phyloP scores from a whole-genome alignment of 345 rosid genomes.

The Hibiscus trionum region DNA sequence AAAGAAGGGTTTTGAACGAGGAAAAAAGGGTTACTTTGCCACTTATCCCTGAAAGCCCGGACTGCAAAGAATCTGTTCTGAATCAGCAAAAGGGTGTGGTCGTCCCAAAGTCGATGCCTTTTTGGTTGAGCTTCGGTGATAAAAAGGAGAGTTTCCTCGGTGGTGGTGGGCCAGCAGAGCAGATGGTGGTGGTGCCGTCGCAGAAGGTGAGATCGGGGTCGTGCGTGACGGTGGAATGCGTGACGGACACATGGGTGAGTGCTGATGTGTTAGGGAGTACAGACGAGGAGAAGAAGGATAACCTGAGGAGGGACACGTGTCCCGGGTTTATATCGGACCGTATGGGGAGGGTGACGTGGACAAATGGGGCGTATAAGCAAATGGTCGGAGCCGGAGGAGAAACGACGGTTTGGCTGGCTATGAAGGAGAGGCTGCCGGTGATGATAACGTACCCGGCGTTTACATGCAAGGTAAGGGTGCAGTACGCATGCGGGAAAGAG shows the following conservation, averaged over 20 bases:
- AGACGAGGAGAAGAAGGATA: conserved; percentile 46
- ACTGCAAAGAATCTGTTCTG: conserved; percentile 19
- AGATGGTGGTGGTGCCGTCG: conserved; percentile 10
- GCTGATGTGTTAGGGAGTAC: conserved; percentile 45
- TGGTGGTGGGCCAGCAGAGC: conserved; percentile 13
- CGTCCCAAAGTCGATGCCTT: conserved; percentile 15
- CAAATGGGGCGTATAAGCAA: conserved; percentile 51
- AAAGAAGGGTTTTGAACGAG: conserved; percentile 18
- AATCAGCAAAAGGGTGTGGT: conserved; percentile 10
- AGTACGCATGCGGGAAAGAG: conserved; percentile 45
- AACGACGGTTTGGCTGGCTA: conserved; percentile 52
- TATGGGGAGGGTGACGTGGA: conserved; percentile 63
- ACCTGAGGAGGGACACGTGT: conserved; percentile 61
- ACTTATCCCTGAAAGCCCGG: conserved; percentile 63
- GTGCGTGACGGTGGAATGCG: conserved; percentile 67
- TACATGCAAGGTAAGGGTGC: conserved; percentile 68
- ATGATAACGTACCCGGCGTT: conserved; percentile 38
- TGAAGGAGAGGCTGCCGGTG: conserved; percentile 38
- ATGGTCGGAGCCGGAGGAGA: conserved; percentile 51
- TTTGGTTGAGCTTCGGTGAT: conserved; percentile 42
- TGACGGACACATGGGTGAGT: conserved; percentile 61
- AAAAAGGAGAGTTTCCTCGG: neutral
- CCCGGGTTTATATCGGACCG: conserved; percentile 75
- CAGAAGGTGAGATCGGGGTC: conserved; percentile 25
- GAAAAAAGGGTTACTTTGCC: conserved; percentile 43